These are phyloP conservation scores for Protomyces lactucae-debilis DNA, from an alignment of 1,139 yeast species.

Conservation along the genomic window DNA sequence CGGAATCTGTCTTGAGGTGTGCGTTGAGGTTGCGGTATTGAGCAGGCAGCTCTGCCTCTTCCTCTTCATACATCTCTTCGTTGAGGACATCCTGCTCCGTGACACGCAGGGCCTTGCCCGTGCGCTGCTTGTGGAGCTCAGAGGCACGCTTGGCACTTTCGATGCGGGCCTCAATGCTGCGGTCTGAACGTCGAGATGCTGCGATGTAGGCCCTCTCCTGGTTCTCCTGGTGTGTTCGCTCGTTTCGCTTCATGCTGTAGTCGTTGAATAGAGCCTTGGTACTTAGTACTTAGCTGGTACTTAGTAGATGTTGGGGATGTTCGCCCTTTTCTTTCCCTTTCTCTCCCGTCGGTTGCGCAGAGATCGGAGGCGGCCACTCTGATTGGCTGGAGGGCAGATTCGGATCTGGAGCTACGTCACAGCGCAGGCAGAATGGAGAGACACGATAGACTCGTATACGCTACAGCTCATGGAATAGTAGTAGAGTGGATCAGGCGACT, in stretches of 20 bases:
- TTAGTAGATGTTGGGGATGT: neutral
- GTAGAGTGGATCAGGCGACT: no score
- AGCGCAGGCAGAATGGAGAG: no score
- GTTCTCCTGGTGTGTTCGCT: constrained; percentile 4
- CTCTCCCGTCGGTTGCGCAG: neutral
- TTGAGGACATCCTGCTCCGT: constrained; percentile 24
- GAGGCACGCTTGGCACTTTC: constrained; percentile 25
- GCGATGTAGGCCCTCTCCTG: constrained; percentile 27
- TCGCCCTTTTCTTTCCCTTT: neutral
- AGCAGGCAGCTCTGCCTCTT: constrained; percentile 26
- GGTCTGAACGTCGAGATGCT: constrained; percentile 25
- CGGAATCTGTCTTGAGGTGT: constrained; percentile 22
- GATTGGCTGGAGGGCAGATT: no score
- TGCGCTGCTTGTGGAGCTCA: constrained; percentile 21
- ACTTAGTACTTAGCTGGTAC: no score
- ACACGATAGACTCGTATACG: no score
- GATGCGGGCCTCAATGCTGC: constrained; percentile 26
- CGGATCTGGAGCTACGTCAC: no score
- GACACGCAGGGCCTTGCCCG: constrained; percentile 25
- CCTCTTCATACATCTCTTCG: constrained; percentile 27
- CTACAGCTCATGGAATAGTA: no score
- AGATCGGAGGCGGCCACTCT: no score
- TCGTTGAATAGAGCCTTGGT: no score
- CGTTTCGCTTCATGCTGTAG: neutral
- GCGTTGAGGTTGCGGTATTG: constrained; percentile 18